Base-by-base conservation (phyloP, 306 rosid species). In the Geum urbanum region DNA sequence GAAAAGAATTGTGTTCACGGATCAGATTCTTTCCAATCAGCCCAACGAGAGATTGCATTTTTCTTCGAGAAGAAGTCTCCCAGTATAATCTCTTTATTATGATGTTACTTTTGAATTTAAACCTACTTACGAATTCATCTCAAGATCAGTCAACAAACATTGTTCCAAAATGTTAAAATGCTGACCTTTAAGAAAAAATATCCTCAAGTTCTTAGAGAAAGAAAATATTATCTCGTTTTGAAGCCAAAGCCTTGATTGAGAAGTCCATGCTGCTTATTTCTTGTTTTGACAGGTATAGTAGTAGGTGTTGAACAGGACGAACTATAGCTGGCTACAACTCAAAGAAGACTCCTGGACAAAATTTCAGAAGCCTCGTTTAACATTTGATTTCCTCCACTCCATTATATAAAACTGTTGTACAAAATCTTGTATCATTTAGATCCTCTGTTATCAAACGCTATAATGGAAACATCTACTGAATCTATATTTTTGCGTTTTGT, bases 1-100 rank as follows among this genome's bases (percentile, higher is more conserved):
- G 77, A 87, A 78, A 89, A 78, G 70, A 92, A 92, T 49, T 86
- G 97, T 73, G 90, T 92, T 59, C 97, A 89, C 67, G 97, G 97
- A 62, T 92, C 96, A 9, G 96, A 92, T 79, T 92, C 97, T 79
- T 65, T 77, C 55, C 73, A 71, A 66, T 92, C 98, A 56, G 96
- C 94, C 9, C 84, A 74, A 77, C 80, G 87, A 77, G 98, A 92
- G 79, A 86, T 86, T 73, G 19, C 79, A 39, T 81, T 90, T 80
- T 88, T 92, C 97, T 90, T 92, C 66, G n/a, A 61, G 45, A 92
- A 86, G 57, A 77, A 65, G 77, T 62, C 79, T 77, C 9, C 87
- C 73, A 95, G 97, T 89, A 76, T 67, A 43, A 47, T 61, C 46
- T 43, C 10, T 70, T 70, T 56, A 37, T 44, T 32, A 39, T 59